Percentiles rank a stretch among this genome's conserved stretches.
Conservation (phyloP, 1,284 basidiomycete species). For the Cutaneotrichosporon sp. region DNA sequence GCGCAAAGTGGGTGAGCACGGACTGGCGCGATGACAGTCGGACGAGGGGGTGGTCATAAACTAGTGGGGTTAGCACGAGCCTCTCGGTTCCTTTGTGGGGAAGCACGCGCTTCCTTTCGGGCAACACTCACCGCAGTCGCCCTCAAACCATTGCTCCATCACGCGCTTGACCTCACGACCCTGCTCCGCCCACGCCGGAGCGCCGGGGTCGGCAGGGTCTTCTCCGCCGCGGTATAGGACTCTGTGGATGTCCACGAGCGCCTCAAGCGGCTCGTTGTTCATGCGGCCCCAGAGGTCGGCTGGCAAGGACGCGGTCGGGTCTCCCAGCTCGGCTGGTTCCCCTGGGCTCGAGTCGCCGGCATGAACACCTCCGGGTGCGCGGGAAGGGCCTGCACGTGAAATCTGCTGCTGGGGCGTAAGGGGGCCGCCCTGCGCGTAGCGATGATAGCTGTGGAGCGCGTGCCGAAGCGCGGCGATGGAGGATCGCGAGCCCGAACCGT, state of each 20-base stretch:
- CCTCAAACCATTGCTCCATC: conserved; percentile 45
- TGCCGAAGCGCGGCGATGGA: conserved; percentile 25
- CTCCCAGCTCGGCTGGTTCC: conserved; percentile 8
- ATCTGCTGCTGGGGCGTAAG: conserved; percentile 11
- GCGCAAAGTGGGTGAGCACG: conserved; percentile 38
- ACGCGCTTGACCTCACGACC: conserved; percentile 40
- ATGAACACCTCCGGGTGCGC: background rate
- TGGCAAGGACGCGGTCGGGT: conserved; percentile 1
- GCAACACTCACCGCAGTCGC: conserved; percentile 40
- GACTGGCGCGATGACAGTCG: conserved; percentile 35
- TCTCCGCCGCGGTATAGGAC: conserved; percentile 46
- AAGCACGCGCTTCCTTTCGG: background rate
- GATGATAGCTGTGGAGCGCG: conserved; percentile 27
- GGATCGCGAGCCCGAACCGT: conserved; percentile 18
- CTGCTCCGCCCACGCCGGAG: conserved; percentile 31
- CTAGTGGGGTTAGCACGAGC: conserved; percentile 26
- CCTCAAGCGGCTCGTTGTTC: conserved; percentile 35
- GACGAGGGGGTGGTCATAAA: conserved; percentile 46
- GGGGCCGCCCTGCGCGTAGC: conserved; percentile 5
- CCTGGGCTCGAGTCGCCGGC: background rate
- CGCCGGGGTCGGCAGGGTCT: conserved; percentile 19
- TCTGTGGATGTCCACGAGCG: conserved; percentile 46
- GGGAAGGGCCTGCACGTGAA: background rate
- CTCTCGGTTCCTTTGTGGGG: background rate
- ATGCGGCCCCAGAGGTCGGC: conserved; percentile 14